Conservation (phyloP, 1,284 basidiomycete genomes). For the Austroboletus rostrupii region DNA sequence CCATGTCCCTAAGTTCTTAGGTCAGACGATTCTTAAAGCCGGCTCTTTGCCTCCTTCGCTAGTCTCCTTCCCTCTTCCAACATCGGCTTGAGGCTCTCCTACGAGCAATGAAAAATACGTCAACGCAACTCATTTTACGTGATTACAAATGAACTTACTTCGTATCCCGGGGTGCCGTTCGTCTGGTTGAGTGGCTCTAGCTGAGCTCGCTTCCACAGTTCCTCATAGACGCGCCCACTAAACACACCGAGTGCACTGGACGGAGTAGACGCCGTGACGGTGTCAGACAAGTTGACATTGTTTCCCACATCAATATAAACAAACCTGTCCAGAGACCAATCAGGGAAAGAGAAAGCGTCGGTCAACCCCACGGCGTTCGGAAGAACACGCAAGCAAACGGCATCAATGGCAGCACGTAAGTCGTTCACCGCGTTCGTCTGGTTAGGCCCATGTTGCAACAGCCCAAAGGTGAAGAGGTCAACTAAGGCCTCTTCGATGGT, state of each 20-base stretch:
- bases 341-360: conserved; percentile 74
- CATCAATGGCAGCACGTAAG: conserved; percentile 53
- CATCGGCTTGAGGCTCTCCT: conserved; percentile 29
- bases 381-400: conserved; percentile 49
- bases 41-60: conserved; percentile 15
- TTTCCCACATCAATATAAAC: conserved; percentile 6
- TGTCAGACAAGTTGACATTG: background rate
- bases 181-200: conserved; percentile 60
- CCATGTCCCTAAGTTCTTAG: no score
- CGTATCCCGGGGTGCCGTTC: conserved; percentile 51
- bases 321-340: conserved; percentile 74
- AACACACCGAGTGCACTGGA: conserved; percentile 59
- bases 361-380: conserved; percentile 68
- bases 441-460: conserved; percentile 32
- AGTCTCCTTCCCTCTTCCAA: conserved; percentile 21
- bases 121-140: background rate
- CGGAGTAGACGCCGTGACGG: background rate
- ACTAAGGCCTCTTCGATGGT: conserved; percentile 51
- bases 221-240: conserved; percentile 68
- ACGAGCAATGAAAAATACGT: background rate
- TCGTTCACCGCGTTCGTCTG: conserved; percentile 44
- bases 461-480: conserved; percentile 55
- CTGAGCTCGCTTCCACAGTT: conserved; percentile 62
- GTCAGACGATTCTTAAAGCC: conserved; percentile 15
- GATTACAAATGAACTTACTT: conserved; percentile 34